Percentiles rank a stretch among this genome's conserved stretches.
Conservation (phyloP, 768 basidiomycete species). For the Saitozyma podzolica region DNA sequence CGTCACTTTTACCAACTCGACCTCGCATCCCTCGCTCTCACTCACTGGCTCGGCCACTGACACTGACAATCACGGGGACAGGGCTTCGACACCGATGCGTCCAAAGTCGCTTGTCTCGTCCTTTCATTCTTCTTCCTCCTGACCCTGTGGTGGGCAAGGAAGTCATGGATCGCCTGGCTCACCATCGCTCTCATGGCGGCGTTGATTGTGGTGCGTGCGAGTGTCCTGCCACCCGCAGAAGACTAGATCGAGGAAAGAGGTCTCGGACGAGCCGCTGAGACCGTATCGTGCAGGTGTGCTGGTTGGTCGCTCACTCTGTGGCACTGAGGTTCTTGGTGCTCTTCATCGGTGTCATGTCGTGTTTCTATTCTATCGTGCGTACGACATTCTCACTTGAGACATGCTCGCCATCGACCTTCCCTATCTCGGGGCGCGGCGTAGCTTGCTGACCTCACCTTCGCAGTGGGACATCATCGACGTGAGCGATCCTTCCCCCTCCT, state of each 20-base stretch:
- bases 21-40: no score
- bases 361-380: slow-evolving; percentile 50
- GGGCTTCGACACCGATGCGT: slow-evolving; percentile 53
- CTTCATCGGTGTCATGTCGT: slow-evolving; percentile 53
- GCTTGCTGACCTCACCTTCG: not conserved
- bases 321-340: slow-evolving; percentile 50
- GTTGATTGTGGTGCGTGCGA: slow-evolving; percentile 39
- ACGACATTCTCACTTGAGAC: not conserved
- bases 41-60: not conserved
- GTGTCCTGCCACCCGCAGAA: not conserved
- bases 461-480: slow-evolving; percentile 54
- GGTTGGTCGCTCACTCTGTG: slow-evolving; percentile 46
- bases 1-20: no score
- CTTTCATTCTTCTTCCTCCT: slow-evolving; percentile 47
- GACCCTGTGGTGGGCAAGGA: slow-evolving; percentile 51
- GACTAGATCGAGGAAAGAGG: no score
- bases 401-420: not conserved
- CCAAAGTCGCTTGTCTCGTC: slow-evolving; percentile 48
- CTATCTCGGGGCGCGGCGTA: not conserved
- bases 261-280: no score
- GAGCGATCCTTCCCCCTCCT: not conserved
- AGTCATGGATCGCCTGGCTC: slow-evolving; percentile 46
- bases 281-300: slow-evolving; percentile 15
- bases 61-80: not conserved
- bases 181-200: slow-evolving; percentile 45